These are phyloP conservation scores for Fusarium ambrosium DNA, from an alignment of 2,329 filamentous ascomycete species.

Conservation along the genomic window DNA sequence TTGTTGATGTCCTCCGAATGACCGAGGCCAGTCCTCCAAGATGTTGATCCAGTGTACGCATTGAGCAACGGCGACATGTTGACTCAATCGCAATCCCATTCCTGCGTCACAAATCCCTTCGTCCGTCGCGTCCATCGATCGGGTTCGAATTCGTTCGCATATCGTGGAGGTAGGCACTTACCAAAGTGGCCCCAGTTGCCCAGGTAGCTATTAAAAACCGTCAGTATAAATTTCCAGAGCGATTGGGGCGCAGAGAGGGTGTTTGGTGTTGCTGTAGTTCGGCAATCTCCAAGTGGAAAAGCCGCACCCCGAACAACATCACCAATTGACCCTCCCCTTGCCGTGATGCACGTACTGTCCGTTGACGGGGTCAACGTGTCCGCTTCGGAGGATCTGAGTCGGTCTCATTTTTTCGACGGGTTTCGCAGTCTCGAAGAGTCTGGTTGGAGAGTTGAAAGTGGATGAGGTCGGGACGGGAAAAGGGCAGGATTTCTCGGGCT, in stretches of 20 bases:
- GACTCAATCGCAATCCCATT: constrained; percentile 36
- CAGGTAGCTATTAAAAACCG: constrained; percentile 69
- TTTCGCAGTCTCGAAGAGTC: constrained; percentile 41
- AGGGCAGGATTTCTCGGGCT: constrained; percentile 48
- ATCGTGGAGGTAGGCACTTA: constrained; percentile 62
- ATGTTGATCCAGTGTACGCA: neutral
- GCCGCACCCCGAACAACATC: constrained; percentile 46
- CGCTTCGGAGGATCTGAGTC: constrained; percentile 54
- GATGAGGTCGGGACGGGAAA: constrained; percentile 41
- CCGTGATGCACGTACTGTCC: constrained; percentile 52
- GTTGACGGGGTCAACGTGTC: constrained; percentile 52
- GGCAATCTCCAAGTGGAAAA: constrained; percentile 46
- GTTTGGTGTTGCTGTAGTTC: constrained; percentile 16
- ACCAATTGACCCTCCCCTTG: constrained; percentile 35
- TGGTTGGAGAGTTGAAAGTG: constrained; percentile 37
- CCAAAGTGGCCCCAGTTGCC: constrained; percentile 82
- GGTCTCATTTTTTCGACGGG: constrained; percentile 56
- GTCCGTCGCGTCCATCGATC: constrained; percentile 40
- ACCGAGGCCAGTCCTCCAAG: constrained; percentile 7
- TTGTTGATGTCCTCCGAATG: neutral
- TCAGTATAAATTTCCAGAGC: constrained; percentile 42
- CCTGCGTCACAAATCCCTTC: constrained; percentile 37
- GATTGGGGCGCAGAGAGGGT: constrained; percentile 27
- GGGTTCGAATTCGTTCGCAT: constrained; percentile 34
- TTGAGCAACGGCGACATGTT: neutral